Percentiles rank a stretch among this genome's conserved stretches.
phyloP scores from a whole-genome alignment of 2,329 filamentous ascomycete genomes.

The Geosmithia flava region DNA sequence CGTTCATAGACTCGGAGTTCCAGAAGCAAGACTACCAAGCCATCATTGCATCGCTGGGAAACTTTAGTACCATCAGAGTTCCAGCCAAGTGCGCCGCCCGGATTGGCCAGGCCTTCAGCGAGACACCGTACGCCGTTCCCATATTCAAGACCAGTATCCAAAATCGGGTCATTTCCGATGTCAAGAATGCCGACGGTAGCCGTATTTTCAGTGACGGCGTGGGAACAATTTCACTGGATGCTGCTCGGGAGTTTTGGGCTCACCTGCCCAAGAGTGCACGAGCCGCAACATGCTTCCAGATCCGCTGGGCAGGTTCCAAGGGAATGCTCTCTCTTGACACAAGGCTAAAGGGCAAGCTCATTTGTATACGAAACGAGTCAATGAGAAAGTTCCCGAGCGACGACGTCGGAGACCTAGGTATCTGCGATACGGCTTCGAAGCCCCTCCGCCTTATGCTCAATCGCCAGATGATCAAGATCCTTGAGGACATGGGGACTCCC shows the following conservation, averaged over 20 bases:
- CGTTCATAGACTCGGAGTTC: conserved; percentile 24
- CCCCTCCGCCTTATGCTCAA: conserved; percentile 63
- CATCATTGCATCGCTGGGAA: conserved; percentile 35
- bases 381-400: conserved; percentile 68
- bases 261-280: conserved; percentile 31
- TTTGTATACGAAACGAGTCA: conserved; percentile 52
- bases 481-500: conserved; percentile 62
- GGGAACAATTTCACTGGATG: conserved; percentile 53
- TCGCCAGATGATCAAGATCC: conserved; percentile 70
- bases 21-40: conserved; percentile 20
- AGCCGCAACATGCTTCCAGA: conserved; percentile 57
- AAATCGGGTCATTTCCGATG: conserved; percentile 29
- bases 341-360: conserved; percentile 38
- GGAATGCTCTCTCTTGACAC: conserved; percentile 65
- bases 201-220: conserved; percentile 70
- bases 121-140: conserved; percentile 53
- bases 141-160: conserved; percentile 25
- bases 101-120: conserved; percentile 59
- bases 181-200: conserved; percentile 32
- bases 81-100: conserved; percentile 45
- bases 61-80: conserved; percentile 36
- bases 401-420: conserved; percentile 46
- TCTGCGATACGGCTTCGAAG: conserved; percentile 56
- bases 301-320: conserved; percentile 63
- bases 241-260: conserved; percentile 49